Evolutionary conservation across 139 green algal genomes (phyloP), one percentile per base, ranked within the genome.

Genomic region (Coccomyxa sp.): DNA sequence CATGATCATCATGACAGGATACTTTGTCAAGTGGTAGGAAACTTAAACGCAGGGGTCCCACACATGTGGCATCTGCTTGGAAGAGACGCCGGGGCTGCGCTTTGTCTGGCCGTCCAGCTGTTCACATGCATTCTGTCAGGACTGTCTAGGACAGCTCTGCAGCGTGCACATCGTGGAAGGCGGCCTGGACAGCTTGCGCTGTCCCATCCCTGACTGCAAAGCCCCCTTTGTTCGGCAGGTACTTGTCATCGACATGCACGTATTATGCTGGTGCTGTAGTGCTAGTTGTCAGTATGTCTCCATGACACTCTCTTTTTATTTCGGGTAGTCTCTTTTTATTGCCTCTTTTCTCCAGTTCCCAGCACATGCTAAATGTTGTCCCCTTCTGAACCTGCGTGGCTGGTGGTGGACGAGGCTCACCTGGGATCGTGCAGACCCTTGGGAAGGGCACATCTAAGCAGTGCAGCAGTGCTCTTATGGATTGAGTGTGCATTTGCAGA

Each of bases 101-200:
- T 95, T 91, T 85, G 77, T 93, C 74, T 84, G 83, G 75, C 87
- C 96, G 32, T 87, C 87, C 3, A 82, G 85, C 32, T 97, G 95
- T 83, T 38, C 76, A 25, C 90, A 98, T 83, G 85, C 84, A 32
- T 98, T 94, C 83, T 98, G 95, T 88, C 13, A 7, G 3, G 79
- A 38, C 60, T 98, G 95, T 88, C 82, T 97, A 31, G 38, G 32
- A 17, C 51, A 86, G 18, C 86, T 92, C 60, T 86, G 83, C 31
- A 58, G 38, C 11, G 13, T 91, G 30, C 86, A 92, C 58, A 89
- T 98, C 77, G 74, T 67, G 0, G 87, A 93, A 21, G 94, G 94
- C 14, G 83, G 76, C 4, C 79, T 97, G 13, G 89, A 91, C 23
- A 63, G 76, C 38, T 84, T 97, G 51, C 77, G 77, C 68, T 97